A percentile compares a stretch with the other conserved stretches of the same genome.
Conservation (phyloP, 2,329 filamentous ascomycete species). For the Cadophora luteo-olivacea region DNA sequence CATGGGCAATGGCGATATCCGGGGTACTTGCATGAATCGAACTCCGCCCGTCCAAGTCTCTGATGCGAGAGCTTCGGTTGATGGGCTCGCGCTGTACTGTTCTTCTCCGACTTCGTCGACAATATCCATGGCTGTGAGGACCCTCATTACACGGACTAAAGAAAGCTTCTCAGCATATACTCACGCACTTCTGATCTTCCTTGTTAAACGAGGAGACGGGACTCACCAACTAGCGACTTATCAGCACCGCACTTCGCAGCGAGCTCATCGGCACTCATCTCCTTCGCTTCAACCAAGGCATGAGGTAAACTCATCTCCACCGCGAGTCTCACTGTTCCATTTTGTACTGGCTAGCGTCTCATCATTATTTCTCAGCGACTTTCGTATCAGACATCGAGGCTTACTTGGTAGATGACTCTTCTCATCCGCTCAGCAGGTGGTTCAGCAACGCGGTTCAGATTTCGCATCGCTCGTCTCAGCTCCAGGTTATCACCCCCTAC, state of each 20-base stretch:
- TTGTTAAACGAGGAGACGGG: neutral
- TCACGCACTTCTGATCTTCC: neutral
- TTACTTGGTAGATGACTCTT: slow-evolving; percentile 22
- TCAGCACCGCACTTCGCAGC: slow-evolving; percentile 17
- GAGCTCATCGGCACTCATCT: slow-evolving; percentile 26
- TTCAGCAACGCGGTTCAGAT: slow-evolving; percentile 21
- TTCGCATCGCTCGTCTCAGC: slow-evolving; percentile 24
- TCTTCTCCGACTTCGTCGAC: slow-evolving; percentile 26
- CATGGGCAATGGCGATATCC: too few species aligned
- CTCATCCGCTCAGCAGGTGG: slow-evolving; percentile 22
- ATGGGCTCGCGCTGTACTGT: slow-evolving; percentile 21
- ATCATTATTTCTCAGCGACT: neutral
- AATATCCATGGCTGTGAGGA: slow-evolving; percentile 22
- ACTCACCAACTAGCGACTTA: slow-evolving; percentile 20
- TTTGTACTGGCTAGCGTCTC: slow-evolving; percentile 17
- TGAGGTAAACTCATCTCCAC: slow-evolving; percentile 26
- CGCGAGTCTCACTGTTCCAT: slow-evolving; percentile 22
- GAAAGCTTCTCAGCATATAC: neutral
- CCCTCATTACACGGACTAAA: slow-evolving; percentile 27
- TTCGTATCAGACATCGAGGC: neutral
- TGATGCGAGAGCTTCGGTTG: slow-evolving; percentile 24
- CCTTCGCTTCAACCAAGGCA: slow-evolving; percentile 10
- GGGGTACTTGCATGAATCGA: slow-evolving; percentile 19
- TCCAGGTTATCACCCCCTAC: slow-evolving; percentile 1
- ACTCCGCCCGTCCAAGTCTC: slow-evolving; percentile 19